Conservation (phyloP, 208 protist species). For the Herpetomonas tarakana region DNA sequence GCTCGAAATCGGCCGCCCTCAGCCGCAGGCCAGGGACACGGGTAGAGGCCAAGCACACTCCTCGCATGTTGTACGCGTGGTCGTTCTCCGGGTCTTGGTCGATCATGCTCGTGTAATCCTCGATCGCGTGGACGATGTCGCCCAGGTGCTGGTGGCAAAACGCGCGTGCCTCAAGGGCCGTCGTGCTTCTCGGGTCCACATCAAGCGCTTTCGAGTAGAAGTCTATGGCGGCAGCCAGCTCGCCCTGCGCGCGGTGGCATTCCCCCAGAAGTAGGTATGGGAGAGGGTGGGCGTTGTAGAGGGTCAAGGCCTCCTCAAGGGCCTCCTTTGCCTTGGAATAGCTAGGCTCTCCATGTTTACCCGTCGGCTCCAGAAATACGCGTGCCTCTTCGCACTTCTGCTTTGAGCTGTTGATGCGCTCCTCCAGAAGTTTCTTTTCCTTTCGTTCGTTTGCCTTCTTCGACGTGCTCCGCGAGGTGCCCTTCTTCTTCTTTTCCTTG, state of each 20-base stretch:
- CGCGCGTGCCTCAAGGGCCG: constrained; percentile 71
- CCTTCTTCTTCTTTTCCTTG: constrained; percentile 34
- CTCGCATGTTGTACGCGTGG: constrained; percentile 92
- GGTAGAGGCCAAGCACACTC: constrained; percentile 59
- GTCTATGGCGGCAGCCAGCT: constrained; percentile 68
- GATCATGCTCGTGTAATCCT: constrained; percentile 89
- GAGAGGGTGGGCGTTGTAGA: constrained; percentile 57
- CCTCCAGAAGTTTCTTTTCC: constrained; percentile 75
- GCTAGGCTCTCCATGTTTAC: constrained; percentile 62
- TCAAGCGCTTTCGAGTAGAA: constrained; percentile 78
- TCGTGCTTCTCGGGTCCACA: constrained; percentile 51
- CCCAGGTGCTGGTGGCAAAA: constrained; percentile 51
- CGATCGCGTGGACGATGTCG: constrained; percentile 73
- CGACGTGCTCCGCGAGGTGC: constrained; percentile 7
- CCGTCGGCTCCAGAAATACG: constrained; percentile 60
- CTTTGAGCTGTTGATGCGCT: constrained; percentile 58
- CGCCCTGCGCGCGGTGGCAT: constrained; percentile 46
- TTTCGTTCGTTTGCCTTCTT: constrained; percentile 61
- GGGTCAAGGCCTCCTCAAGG: constrained; percentile 72
- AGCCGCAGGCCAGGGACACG: constrained; percentile 81
- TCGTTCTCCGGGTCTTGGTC: constrained; percentile 84
- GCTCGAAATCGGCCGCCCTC: constrained; percentile 53
- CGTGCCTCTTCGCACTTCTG: constrained; percentile 77
- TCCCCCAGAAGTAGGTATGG: constrained; percentile 73
- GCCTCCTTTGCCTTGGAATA: constrained; percentile 71